phyloP scores from a whole-genome alignment of 805 yeast genomes.

The Yarrowia sp. region DNA sequence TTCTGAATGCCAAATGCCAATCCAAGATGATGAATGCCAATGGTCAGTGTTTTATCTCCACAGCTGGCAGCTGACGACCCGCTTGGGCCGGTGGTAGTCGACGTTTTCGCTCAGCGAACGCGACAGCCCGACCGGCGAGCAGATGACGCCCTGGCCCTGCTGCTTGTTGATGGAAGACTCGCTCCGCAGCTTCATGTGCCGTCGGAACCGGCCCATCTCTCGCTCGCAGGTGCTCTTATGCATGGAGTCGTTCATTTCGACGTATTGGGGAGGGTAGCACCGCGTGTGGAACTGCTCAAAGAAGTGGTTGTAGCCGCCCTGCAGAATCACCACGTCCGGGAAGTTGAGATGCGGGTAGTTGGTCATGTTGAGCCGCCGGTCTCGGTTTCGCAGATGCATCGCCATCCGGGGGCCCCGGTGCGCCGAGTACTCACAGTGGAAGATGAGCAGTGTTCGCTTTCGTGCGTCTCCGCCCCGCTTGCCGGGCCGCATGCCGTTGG shows the following conservation, averaged over 20 bases:
- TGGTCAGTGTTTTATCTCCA: constrained; percentile 7
- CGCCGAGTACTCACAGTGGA: constrained; percentile 94
- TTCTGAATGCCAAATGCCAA: neutral
- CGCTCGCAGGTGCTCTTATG: constrained; percentile 59
- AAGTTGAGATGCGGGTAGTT: constrained; percentile 81
- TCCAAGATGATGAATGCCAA: too few species aligned
- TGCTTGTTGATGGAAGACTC: constrained; percentile 17
- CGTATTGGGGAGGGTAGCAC: constrained; percentile 80
- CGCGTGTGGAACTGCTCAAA: constrained; percentile 63
- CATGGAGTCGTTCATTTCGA: constrained; percentile 78
- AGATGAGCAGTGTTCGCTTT: constrained; percentile 64
- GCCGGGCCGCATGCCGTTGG: constrained; percentile 10
- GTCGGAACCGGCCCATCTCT: constrained; percentile 61
- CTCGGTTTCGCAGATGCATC: constrained; percentile 79
- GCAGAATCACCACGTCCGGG: constrained; percentile 87
- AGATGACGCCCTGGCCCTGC: constrained; percentile 25
- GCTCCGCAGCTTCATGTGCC: constrained; percentile 50
- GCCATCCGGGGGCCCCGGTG: constrained; percentile 97
- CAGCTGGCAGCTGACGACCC: constrained; percentile 37
- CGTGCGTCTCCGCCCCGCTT: constrained; percentile 38
- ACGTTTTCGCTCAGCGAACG: constrained; percentile 39
- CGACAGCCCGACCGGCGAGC: constrained; percentile 33
- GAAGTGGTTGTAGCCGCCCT: constrained; percentile 90
- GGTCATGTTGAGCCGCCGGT: constrained; percentile 73
- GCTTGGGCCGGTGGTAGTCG: constrained; percentile 33